Conservation (phyloP, 331 rosid genomes). For the Pyracantha coccinea region DNA sequence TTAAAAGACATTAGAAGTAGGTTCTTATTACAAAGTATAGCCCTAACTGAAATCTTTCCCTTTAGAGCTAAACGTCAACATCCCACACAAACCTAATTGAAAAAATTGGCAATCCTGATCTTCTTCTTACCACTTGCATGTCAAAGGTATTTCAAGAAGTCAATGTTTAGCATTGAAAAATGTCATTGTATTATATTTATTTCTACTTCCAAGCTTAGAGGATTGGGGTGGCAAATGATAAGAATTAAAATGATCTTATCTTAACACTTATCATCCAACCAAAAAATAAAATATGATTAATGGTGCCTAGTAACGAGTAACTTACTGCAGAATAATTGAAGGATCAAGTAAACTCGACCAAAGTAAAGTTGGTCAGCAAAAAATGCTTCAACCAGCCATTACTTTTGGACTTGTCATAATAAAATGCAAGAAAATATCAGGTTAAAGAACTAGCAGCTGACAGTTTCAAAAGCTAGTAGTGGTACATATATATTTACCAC, state of each 20-base stretch:
- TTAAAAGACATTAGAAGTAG: not conserved
- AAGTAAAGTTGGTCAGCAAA: not conserved
- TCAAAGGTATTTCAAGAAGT: not conserved
- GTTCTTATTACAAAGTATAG: not conserved
- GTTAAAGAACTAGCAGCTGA: not conserved
- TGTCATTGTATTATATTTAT: not conserved
- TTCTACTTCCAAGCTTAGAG: not conserved
- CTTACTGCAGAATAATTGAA: not conserved
- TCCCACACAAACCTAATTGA: not conserved
- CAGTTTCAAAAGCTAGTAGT: not conserved
- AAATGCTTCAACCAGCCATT: not conserved
- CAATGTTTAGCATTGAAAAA: not conserved
- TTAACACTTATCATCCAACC: not conserved
- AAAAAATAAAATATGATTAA: not conserved
- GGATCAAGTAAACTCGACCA: not conserved
- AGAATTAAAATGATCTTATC: not conserved
- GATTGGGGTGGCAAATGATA: not conserved
- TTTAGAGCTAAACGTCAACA: not conserved
- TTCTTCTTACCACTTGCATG: not conserved
- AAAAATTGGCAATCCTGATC: not conserved
- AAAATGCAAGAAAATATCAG: not conserved
- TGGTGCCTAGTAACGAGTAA: not conserved
- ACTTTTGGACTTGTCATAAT: not conserved
- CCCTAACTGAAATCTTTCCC: not conserved
- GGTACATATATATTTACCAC: not conserved